A percentile compares a stretch with the other conserved stretches of the same genome.
phyloP scores from a whole-genome alignment of 202 grass and related monocot species.

The Setaria viridis region DNA sequence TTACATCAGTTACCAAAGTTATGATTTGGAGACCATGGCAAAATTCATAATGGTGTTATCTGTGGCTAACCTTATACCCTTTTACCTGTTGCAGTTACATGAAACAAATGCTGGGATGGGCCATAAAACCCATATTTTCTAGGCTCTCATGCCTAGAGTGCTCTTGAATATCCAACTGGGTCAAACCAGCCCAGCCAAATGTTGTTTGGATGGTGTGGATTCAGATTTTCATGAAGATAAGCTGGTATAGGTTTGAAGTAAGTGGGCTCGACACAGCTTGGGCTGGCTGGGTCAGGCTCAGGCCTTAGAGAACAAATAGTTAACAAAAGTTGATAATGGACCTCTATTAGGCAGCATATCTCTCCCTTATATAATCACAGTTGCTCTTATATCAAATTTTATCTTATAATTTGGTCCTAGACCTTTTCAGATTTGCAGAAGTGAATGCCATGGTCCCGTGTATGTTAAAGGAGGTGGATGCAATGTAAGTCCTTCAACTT shows the following conservation, averaged over 20 bases:
- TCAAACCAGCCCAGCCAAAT: neutral
- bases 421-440: constrained; percentile 14
- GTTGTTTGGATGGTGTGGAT: neutral
- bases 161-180: neutral
- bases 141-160: neutral
- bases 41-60: neutral
- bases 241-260: neutral
- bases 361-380: neutral
- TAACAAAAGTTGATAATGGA: neutral
- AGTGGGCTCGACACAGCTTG: neutral
- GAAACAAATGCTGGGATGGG: neutral
- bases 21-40: neutral
- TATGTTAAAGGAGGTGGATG: neutral
- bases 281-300: neutral
- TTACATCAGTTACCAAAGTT: neutral
- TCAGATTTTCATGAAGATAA: neutral
- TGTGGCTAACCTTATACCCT: neutral
- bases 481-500: neutral
- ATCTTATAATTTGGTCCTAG: neutral
- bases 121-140: neutral
- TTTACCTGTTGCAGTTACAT: neutral
- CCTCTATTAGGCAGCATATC: neutral
- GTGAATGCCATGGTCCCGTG: neutral
- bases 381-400: neutral
- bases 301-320: neutral